Base-by-base conservation (phyloP, 2,329 filamentous ascomycete species). In the Dothistroma septosporum region DNA sequence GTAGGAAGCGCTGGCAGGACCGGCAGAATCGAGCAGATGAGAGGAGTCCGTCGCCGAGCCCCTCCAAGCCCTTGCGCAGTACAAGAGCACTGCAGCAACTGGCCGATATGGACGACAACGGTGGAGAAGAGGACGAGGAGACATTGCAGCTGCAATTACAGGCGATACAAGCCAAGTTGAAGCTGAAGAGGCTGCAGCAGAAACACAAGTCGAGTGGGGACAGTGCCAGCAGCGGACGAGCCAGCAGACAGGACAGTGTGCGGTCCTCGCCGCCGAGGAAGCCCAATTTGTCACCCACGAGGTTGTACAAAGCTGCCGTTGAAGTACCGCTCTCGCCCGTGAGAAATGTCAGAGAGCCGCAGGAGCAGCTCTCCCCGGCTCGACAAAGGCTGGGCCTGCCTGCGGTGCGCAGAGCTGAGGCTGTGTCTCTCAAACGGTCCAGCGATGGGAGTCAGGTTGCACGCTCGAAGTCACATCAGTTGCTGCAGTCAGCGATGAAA, bases 111-210 rank as follows among this genome's bases (percentile, higher is more conserved):
- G 59, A 62, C 56, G 66, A 64, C 32, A 61, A 70, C 60, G 54
- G 73, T 71, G 46, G 70, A 65, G 21, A 59, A 70, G 78, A 78
- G 4, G 92, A 96, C 68, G 93, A 97, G 74, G 92, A 97, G 78
- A 95, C 87, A 1, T 77, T 97, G 35, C 86, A 95, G 71, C 78
- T 99, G 64, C 87, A 96, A 73, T 79, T 97, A 5, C 87, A 92
- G 65, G 91, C 90, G 58, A 96, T 99, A 61, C 88, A 97, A 75
- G 91, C 92, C 7, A 87, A 89, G 62, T 77, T 97, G 56, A 94
- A 88, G 75, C 76, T 97, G 65, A 97, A 97, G 76, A 92, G 88
- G 71, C 78, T 97, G 14, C 90, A 87, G 46, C 11, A 10, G 31
- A 69, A 71, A 53, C 66, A 65, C 57, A 70, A 69, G 59, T 67